Conservation (phyloP, 2,329 filamentous ascomycete genomes). For the Herpotrichia juniperi region DNA sequence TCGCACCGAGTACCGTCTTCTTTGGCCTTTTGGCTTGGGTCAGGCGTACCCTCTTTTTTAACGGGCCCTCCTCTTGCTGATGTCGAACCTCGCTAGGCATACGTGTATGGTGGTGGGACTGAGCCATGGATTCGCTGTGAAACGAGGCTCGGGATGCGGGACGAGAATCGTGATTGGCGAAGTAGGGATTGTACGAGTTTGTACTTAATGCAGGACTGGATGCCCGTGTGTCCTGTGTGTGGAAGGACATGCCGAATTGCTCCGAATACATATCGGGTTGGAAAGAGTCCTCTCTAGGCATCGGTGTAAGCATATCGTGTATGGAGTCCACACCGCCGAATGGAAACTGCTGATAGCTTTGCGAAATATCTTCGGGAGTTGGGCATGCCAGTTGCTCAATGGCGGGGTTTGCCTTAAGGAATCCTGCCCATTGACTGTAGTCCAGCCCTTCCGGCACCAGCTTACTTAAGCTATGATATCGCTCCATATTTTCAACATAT, state of each 20-base stretch:
- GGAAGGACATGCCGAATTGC: constrained; percentile 30
- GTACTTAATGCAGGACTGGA: constrained; percentile 53
- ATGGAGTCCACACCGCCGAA: constrained; percentile 41
- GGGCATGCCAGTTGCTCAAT: constrained; percentile 41
- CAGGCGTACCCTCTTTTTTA: constrained; percentile 80
- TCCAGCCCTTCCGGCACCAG: constrained; percentile 68
- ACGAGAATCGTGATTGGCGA: constrained; percentile 38
- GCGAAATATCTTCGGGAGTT: constrained; percentile 19
- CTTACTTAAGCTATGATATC: constrained; percentile 64
- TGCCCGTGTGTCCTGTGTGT: constrained; percentile 46
- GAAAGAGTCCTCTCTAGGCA: constrained; percentile 29
- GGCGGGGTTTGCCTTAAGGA: constrained; percentile 72
- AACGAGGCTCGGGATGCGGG: constrained; percentile 48
- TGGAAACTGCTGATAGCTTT: constrained; percentile 24
- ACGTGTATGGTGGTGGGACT: constrained; percentile 23
- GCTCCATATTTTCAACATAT: constrained; percentile 66
- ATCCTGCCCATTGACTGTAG: constrained; percentile 77
- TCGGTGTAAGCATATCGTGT: constrained; percentile 44
- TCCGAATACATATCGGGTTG: constrained; percentile 36
- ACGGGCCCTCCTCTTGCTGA: constrained; percentile 58
- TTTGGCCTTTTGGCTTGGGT: constrained; percentile 76
- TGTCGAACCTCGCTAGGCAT: constrained; percentile 23
- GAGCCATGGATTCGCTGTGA: constrained; percentile 33
- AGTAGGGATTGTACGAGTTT: constrained; percentile 44
- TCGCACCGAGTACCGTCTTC: constrained; percentile 72